These are phyloP conservation scores for Astrocystis sublimbata DNA, from an alignment of 495 filamentous ascomycete genomes.

Conservation along the genomic window DNA sequence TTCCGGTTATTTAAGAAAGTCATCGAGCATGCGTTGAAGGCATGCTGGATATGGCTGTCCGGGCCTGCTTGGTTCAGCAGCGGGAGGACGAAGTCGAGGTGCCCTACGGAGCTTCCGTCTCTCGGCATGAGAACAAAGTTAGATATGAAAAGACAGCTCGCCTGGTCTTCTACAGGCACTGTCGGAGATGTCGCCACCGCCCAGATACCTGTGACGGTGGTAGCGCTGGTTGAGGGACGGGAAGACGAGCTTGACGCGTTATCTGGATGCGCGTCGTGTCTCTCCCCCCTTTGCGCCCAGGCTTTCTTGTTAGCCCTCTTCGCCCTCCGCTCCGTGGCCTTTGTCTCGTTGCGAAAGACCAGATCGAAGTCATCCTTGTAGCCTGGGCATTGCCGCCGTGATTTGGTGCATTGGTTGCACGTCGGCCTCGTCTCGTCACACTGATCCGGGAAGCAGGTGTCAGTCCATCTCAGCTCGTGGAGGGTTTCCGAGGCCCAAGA, in stretches of 20 bases:
- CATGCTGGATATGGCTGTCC: conserved; percentile 53
- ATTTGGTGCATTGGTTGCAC: conserved; percentile 68
- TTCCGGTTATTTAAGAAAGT: conserved; percentile 51
- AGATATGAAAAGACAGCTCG: conserved; percentile 55
- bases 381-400: conserved; percentile 66
- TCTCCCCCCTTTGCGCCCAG: conserved; percentile 20
- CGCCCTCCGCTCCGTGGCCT: conserved; percentile 56
- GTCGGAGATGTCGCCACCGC: conserved; percentile 27
- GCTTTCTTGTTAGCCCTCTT: conserved; percentile 40
- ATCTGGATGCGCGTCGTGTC: not conserved
- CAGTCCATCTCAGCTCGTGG: conserved; percentile 9
- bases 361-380: conserved; percentile 70
- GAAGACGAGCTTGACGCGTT: not conserved
- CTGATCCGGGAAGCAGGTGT: conserved; percentile 34
- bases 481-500: not conserved
- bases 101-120: conserved; percentile 46
- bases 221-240: conserved; percentile 13
- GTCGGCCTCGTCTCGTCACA: conserved; percentile 70
- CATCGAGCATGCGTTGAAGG: conserved; percentile 63
- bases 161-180: conserved; percentile 48
- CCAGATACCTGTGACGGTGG: conserved; percentile 15
- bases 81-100: conserved; percentile 59
- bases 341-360: conserved; percentile 66
- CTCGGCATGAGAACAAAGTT: conserved; percentile 57
- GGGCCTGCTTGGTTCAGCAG: conserved; percentile 49